Conservation (phyloP, 352 stramenopile genomes). For the Aphanomyces stellatus region DNA sequence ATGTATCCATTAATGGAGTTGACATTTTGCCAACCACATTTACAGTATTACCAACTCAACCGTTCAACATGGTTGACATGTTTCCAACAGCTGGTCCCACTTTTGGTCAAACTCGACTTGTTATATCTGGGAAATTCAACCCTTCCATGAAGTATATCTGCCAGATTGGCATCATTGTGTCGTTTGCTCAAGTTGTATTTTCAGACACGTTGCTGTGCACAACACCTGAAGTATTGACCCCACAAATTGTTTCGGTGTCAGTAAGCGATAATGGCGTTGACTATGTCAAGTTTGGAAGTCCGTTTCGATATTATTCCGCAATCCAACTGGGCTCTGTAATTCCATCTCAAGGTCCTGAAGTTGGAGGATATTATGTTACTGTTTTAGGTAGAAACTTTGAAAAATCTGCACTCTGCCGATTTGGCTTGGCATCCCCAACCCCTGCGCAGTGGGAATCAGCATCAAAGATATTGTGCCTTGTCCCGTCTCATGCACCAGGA, state of each 20-base stretch:
- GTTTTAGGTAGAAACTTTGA: slow-evolving; percentile 2
- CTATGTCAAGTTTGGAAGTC: background rate
- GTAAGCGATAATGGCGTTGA: slow-evolving; percentile 14
- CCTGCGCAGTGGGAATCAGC: slow-evolving; percentile 5
- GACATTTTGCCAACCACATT: slow-evolving; percentile 19
- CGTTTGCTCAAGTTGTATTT: background rate
- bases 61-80: slow-evolving; percentile 17
- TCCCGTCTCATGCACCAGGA: background rate
- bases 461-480: background rate
- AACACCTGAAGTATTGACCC: background rate
- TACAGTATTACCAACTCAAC: slow-evolving; percentile 1
- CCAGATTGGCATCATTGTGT: background rate
- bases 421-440: background rate
- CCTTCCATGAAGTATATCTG: slow-evolving; percentile 17
- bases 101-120: slow-evolving; percentile 31
- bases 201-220: background rate
- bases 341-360: slow-evolving; percentile 16
- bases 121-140: slow-evolving; percentile 26
- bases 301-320: slow-evolving; percentile 22
- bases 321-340: background rate
- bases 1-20: slow-evolving; percentile 10
- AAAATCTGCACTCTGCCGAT: background rate
- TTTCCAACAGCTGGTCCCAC: slow-evolving; percentile 30
- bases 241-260: background rate
- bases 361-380: slow-evolving; percentile 2